A percentile compares a stretch with the other conserved stretches of the same genome.
Evolutionary conservation across 352 stramenopile species (phyloP).

Genomic region (Halophytophthora polymorphica): DNA sequence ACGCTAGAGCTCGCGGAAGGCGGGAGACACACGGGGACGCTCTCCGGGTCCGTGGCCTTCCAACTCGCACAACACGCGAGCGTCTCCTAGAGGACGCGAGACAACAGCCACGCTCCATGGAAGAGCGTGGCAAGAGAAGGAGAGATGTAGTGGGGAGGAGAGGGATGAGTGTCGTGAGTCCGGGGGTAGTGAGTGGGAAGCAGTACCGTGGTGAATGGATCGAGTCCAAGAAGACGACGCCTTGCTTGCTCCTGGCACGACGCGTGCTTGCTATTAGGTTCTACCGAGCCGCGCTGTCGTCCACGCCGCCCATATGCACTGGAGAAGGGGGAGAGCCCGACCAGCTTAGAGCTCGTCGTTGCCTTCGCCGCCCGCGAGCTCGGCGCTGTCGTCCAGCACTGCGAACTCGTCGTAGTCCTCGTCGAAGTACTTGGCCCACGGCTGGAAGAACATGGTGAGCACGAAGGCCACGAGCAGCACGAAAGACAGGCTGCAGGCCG

Average conservation of each 20-base stretch:
- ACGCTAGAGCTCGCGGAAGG: conserved; percentile 52
- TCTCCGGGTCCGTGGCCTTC: conserved; percentile 45
- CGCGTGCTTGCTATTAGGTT: conserved; percentile 2
- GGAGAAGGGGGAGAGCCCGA: conserved; percentile 1
- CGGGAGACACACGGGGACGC: conserved; percentile 50
- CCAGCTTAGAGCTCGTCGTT: conserved; percentile 40
- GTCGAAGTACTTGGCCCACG: conserved; percentile 51
- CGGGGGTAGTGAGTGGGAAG: background rate
- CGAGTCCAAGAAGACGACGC: background rate
- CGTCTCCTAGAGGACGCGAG: conserved; percentile 14
- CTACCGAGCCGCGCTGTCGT: background rate
- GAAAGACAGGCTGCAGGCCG: conserved; percentile 24
- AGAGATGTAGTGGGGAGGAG: no score
- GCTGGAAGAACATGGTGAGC: conserved; percentile 74
- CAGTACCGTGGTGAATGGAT: conserved; percentile 19
- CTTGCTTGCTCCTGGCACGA: no score
- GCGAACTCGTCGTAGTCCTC: conserved; percentile 25
- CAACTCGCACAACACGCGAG: conserved; percentile 28
- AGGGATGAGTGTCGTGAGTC: no score
- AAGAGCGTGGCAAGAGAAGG: conserved; percentile 1
- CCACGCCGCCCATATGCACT: conserved; percentile 13
- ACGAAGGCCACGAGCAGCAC: conserved; percentile 52
- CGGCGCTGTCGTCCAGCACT: conserved; percentile 14
- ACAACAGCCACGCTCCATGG: conserved; percentile 8
- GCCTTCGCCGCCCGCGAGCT: conserved; percentile 5